Evolutionary conservation across 83 land plant genomes (phyloP).

Genomic region (Larix sibirica): DNA sequence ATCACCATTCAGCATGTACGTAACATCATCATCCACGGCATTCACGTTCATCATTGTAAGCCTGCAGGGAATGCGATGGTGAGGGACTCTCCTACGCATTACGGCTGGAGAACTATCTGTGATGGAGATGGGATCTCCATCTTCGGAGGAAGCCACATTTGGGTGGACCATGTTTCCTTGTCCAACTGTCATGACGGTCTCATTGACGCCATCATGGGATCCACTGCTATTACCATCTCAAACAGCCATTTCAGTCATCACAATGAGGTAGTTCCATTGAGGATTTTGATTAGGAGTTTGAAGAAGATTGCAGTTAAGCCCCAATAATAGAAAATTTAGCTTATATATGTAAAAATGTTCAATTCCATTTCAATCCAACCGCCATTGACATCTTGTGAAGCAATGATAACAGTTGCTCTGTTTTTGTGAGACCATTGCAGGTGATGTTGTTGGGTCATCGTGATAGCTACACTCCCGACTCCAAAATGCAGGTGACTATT

Average conservation of each 20-base stretch:
- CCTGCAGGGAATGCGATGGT: conserved; percentile 18
- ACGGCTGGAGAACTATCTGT: conserved; percentile 8
- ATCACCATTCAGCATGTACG: conserved; percentile 25
- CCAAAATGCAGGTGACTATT: conserved; percentile 17
- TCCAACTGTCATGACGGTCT: conserved; percentile 27
- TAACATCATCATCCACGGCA: conserved; percentile 25
- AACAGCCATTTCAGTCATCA: conserved; percentile 26
- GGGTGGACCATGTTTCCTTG: conserved; percentile 31
- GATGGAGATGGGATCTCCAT: conserved; percentile 29
- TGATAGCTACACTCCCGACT: conserved; percentile 1
- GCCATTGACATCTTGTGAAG: too few species aligned
- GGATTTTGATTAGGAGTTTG: not conserved
- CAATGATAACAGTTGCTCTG: too few species aligned
- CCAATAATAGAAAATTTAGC: not conserved
- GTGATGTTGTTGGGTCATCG: conserved; percentile 19
- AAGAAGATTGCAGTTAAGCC: too few species aligned
- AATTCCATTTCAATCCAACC: not conserved
- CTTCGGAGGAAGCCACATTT: conserved; percentile 20
- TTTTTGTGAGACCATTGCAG: not conserved
- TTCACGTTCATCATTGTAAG: conserved; percentile 21
- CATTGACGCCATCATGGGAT: conserved; percentile 22
- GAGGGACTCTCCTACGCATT: conserved; percentile 7
- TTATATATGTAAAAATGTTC: not conserved
- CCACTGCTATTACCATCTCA: conserved; percentile 30
- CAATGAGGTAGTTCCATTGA: conserved; percentile 17